Base-by-base conservation (phyloP, 345 rosid genomes). In the Melaleuca alternifolia region DNA sequence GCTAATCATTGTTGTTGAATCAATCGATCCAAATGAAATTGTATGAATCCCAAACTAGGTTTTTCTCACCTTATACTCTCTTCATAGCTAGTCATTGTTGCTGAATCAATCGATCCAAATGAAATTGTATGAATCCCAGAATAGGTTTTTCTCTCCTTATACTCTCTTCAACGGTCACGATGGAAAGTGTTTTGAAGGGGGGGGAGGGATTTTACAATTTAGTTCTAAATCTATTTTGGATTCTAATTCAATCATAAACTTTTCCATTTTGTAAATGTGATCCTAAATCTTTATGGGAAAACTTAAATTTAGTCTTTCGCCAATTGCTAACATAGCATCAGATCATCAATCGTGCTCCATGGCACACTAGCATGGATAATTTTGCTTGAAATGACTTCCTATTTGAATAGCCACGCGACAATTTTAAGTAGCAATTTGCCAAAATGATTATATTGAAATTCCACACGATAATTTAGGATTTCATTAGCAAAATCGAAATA, bases 341-440 rank as follows among this genome's bases (percentile, higher is more conserved):
- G 2, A 0, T 65, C 77, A 33, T 65, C 3, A 0, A 23, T 0
- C 41, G 7, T 16, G 2, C 23, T 33, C 33, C 20, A 30, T 65
- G 18, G 4, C 77, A 30, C 7, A 44, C 11, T 30, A 9, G 30
- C 21, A 6, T 28, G 37, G 44, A 15, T 5, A 15, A 62, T 62
- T 62, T 62, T 30, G 15, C 76, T 62, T 8, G 11, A 62, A 30
- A 30, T 10, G 5, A 30, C 23, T 30, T 33, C 5, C 21, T 13
- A 15, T 30, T 0, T 16, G 18, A 6, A 16, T 18, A 10, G 0
- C 0, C 21, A 16, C 2, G 7, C 6, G 30, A 2, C 15, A 11
- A 65, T 65, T 65, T 65, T 10, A 0, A 0, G 0, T 5, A 10
- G 3, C 23, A 65, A 65, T 65, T 4, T 0, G 8, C 0, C 33